phyloP scores from a whole-genome alignment of 208 protist genomes.

The Leishmania major region DNA sequence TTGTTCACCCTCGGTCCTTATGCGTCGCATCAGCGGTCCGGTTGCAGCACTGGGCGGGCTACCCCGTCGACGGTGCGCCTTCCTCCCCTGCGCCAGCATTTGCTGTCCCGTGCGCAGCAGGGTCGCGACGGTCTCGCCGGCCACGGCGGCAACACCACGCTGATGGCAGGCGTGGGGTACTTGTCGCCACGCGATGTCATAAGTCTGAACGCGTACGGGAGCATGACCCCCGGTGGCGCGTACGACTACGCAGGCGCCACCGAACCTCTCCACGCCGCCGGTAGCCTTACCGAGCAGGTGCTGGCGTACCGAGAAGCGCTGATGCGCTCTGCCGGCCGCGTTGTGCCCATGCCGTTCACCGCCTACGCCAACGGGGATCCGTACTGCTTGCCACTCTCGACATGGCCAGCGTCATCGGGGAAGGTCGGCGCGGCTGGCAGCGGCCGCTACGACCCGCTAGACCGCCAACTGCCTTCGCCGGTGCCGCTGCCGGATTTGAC shows the following conservation, averaged over 20 bases:
- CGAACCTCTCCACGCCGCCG: background rate
- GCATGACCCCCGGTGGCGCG: conserved; percentile 12
- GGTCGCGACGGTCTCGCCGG: background rate
- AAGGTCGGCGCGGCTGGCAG: background rate
- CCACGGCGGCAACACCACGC: background rate
- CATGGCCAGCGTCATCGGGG: background rate
- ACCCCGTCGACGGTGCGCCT: background rate
- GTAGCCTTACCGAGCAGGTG: conserved; percentile 15
- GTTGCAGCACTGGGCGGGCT: background rate
- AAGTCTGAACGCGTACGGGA: conserved; percentile 44
- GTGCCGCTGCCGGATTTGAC: conserved; percentile 36
- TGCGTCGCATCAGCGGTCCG: background rate
- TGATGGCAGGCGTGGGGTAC: conserved; percentile 26
- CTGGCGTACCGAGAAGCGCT: conserved; percentile 50
- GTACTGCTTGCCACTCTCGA: conserved; percentile 32
- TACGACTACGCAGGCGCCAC: conserved; percentile 26
- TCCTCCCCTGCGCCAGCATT: background rate
- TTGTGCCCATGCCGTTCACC: conserved; percentile 16
- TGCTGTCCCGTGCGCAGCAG: background rate
- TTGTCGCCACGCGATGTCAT: conserved; percentile 54
- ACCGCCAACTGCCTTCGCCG: conserved; percentile 1
- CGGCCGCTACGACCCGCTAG: background rate
- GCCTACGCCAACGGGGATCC: conserved; percentile 27
- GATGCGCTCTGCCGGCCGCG: conserved; percentile 32
- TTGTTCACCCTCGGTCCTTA: background rate